Evolutionary conservation across 116 monocot species (phyloP).

Genomic region (Posidonia oceanica): DNA sequence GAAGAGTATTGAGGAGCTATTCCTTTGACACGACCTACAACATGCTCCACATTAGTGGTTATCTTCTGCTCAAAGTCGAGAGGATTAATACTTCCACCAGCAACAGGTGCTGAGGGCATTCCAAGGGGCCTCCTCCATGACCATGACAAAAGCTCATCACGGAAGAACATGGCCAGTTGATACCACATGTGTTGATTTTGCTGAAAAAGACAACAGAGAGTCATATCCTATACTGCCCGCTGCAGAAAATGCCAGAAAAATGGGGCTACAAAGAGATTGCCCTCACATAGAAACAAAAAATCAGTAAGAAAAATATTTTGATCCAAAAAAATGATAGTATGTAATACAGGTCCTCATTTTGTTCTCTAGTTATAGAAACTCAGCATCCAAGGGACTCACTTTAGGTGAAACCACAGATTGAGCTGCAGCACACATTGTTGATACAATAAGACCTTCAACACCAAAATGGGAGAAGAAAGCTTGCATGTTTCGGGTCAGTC

Average conservation of each 20-base stretch:
- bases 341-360: neutral
- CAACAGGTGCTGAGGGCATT: conserved; percentile 49
- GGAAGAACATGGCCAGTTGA: conserved; percentile 93
- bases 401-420: conserved; percentile 83
- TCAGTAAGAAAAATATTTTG: neutral
- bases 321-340: neutral
- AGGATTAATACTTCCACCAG: conserved; percentile 45
- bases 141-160: conserved; percentile 95
- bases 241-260: neutral
- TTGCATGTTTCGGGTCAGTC: conserved; percentile 93
- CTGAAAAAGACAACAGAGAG: conserved; percentile 20
- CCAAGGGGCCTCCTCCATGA: conserved; percentile 90
- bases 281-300: neutral
- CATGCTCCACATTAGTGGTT: conserved; percentile 79
- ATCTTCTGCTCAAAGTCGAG: conserved; percentile 89
- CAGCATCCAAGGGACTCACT: conserved; percentile 28
- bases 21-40: conserved; percentile 65
- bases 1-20: conserved; percentile 68
- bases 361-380: neutral
- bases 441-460: conserved; percentile 95
- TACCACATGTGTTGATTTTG: conserved; percentile 97
- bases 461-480: conserved; percentile 98
- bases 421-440: conserved; percentile 93
- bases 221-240: neutral
- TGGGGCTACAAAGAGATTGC: neutral